Base-by-base conservation (phyloP, 2,329 filamentous ascomycete genomes). In the Clonostachys chloroleuca region DNA sequence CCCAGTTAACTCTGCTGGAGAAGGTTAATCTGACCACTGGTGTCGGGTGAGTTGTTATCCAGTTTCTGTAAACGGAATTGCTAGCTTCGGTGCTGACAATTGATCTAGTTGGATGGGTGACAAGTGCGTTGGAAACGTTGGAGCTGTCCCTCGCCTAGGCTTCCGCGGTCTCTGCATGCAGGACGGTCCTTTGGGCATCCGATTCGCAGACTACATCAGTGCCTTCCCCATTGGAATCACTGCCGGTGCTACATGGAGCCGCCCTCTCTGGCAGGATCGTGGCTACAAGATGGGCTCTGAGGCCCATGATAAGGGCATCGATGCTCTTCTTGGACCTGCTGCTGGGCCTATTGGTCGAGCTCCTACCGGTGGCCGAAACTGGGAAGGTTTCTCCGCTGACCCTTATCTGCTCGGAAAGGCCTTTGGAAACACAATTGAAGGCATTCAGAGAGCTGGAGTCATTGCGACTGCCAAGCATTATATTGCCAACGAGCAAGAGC, bases 1-100 rank as follows among this genome's bases (percentile, higher is more conserved):
- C 86, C 10, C 83, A 91, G 62, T 69, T 96, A 67, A 95, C 90
- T 1, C 75, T 96, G 35, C 62, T 83, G 12, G 92, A 96, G 66
- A 96, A 96, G 72, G 90, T 97, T 66, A 97, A 97, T 65, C 65
- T 99, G 53, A 97, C 92, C 4, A 96, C 92, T 1, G 92, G 92
- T 64, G 81, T 87, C 53, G 91, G 91, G 80, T 92, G 69, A 65
- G 83, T 69, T 17, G 20, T 14, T 6, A 18, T 20, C 16, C 20
- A 20, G 10, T 8, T 9, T n/a, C n/a, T 10, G 1, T 48, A 18
- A 34, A 9, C 39, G 30, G 36, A 52, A 35, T 36, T 17, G 4
- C 41, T 41, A 14, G 30, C 40, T 83, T n/a, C 14, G 39, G 3
- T 9, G 9, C 51, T 54, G 35, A 52, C 43, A 4, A 3, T 12